phyloP scores from a whole-genome alignment of 1,284 basidiomycete species.

The Flammula alnicola region DNA sequence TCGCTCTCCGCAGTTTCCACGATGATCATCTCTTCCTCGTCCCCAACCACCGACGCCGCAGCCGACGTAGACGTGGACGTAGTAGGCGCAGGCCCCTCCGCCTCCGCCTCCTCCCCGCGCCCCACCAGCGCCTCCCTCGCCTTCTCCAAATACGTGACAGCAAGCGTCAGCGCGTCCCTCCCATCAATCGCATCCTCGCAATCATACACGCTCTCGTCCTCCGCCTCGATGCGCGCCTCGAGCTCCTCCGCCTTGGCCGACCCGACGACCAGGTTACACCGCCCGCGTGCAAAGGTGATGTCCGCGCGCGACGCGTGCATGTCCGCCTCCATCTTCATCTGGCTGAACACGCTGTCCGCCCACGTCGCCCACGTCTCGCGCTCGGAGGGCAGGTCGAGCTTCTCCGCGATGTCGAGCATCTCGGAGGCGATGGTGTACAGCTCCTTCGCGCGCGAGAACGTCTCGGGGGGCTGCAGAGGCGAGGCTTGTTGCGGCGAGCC shows the following conservation, averaged over 20 bases:
- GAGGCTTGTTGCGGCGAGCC: slow-evolving; percentile 3
- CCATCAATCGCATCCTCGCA: slow-evolving; percentile 45
- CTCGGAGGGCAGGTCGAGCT: slow-evolving; percentile 45
- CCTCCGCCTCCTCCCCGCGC: slow-evolving; percentile 9
- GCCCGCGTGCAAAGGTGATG: slow-evolving; percentile 51
- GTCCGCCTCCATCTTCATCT: slow-evolving; percentile 60
- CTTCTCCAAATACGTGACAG: slow-evolving; percentile 57
- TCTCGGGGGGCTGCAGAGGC: slow-evolving; percentile 23
- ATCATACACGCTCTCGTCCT: slow-evolving; percentile 32
- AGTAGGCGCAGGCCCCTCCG: not conserved
- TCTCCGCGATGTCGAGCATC: slow-evolving; percentile 63
- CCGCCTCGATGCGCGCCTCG: slow-evolving; percentile 51
- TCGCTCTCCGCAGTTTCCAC: not conserved
- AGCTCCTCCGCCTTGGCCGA: slow-evolving; percentile 56
- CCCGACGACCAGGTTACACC: slow-evolving; percentile 60
- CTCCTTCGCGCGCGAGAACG: slow-evolving; percentile 60
- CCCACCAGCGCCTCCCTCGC: slow-evolving; percentile 39
- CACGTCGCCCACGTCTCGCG: slow-evolving; percentile 60
- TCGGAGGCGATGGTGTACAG: slow-evolving; percentile 64
- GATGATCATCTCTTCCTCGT: too few relatives aligned
- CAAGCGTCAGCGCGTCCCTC: slow-evolving; percentile 49
- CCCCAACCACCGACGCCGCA: too few relatives aligned
- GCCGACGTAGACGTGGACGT: too few relatives aligned
- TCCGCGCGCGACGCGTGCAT: slow-evolving; percentile 43
- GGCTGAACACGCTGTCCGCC: slow-evolving; percentile 62